phyloP scores from a whole-genome alignment of 331 rosid genomes.

The Phaseolus coccineus region DNA sequence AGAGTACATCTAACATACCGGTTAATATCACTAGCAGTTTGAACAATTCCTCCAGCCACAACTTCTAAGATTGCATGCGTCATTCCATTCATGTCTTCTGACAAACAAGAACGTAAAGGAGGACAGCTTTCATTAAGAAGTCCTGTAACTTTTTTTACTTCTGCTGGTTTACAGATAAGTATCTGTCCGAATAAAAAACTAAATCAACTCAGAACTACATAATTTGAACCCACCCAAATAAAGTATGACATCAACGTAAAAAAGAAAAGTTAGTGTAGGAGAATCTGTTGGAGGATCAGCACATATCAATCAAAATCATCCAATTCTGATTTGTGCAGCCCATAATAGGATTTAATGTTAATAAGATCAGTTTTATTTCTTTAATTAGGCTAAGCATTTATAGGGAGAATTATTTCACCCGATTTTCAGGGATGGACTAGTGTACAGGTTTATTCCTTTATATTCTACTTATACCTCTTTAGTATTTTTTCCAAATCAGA shows the following conservation, averaged over 20 bases:
- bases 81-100: conserved; percentile 98
- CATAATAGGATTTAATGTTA: too few relatives aligned
- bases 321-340: too few relatives aligned
- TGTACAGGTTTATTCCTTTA: too few relatives aligned
- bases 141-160: conserved; percentile 75
- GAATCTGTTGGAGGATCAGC: too few relatives aligned
- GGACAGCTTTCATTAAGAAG: conserved; percentile 87
- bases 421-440: too few relatives aligned
- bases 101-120: conserved; percentile 88
- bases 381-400: too few relatives aligned
- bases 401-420: too few relatives aligned
- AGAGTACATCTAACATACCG: conserved; percentile 96
- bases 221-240: conserved; percentile 28
- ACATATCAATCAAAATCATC: too few relatives aligned
- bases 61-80: conserved; percentile 98
- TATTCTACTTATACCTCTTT: too few relatives aligned
- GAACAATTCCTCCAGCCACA: conserved; percentile 97
- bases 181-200: conserved; percentile 55
- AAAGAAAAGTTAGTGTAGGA: conserved; percentile 4
- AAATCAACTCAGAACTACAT: conserved; percentile 26
- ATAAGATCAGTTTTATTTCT: too few relatives aligned
- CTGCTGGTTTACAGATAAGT: conserved; percentile 89
- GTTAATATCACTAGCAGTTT: conserved; percentile 88
- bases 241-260: conserved; percentile 21
- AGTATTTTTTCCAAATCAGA: too few relatives aligned